A percentile compares a stretch with the other conserved stretches of the same genome.
These are phyloP conservation scores for Jatropha curcas DNA, from an alignment of 345 rosid genomes.

Conservation along the genomic window DNA sequence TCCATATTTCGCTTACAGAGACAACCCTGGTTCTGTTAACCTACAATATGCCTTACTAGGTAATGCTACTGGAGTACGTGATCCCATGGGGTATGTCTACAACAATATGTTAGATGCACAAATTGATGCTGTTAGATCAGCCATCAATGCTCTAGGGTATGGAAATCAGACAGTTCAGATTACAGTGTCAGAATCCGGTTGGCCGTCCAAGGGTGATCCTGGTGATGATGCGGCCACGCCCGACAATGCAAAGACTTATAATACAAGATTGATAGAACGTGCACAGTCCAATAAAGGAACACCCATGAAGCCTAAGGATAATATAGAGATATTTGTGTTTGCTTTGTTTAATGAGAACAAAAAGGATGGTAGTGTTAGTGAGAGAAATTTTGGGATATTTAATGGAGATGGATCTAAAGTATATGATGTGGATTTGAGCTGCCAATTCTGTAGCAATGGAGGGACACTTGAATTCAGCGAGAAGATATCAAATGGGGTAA, in stretches of 20 bases:
- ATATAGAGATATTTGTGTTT: constrained; percentile 49
- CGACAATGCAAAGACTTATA: constrained; percentile 52
- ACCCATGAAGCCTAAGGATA: constrained; percentile 51
- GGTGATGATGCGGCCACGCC: constrained; percentile 49
- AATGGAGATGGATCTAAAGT: constrained; percentile 62
- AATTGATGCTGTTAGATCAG: constrained; percentile 62
- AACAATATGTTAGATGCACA: constrained; percentile 67
- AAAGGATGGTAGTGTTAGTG: constrained; percentile 46
- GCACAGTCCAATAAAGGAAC: constrained; percentile 58
- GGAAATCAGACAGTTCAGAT: constrained; percentile 45
- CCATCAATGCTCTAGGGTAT: constrained; percentile 48
- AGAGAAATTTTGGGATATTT: constrained; percentile 64
- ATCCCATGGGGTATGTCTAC: constrained; percentile 53
- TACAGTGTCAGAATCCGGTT: constrained; percentile 56
- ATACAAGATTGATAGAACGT: constrained; percentile 57
- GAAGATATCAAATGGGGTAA: constrained; percentile 23
- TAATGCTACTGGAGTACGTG: constrained; percentile 47
- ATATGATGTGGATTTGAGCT: constrained; percentile 58
- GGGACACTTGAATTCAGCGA: constrained; percentile 32
- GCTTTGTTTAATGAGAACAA: constrained; percentile 72
- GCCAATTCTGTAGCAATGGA: constrained; percentile 50
- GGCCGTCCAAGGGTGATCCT: constrained; percentile 60
- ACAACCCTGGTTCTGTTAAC: constrained; percentile 44
- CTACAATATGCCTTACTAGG: constrained; percentile 58
- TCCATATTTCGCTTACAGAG: constrained; percentile 67